These are phyloP conservation scores for Penicillium psychrosexuale DNA, from an alignment of 2,329 filamentous ascomycete genomes.

Conservation along the genomic window DNA sequence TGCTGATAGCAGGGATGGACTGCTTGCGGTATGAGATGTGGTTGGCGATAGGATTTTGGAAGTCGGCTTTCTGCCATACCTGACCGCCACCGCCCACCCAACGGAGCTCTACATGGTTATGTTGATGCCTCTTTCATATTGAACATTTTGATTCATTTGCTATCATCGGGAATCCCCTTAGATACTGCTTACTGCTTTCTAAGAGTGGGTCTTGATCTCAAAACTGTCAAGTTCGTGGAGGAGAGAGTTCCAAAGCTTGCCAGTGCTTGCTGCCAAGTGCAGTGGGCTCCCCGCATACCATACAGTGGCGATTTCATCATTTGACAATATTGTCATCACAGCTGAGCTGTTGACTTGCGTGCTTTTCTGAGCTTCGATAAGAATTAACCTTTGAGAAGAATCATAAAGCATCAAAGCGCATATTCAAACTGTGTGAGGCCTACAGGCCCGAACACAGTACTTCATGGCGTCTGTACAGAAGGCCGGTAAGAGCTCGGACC, in stretches of 20 bases:
- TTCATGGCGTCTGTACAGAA: slow-evolving; percentile 33
- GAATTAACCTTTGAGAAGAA: neutral
- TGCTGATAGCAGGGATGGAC: slow-evolving; percentile 20
- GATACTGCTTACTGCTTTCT: neutral
- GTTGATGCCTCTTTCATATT: neutral
- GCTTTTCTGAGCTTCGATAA: slow-evolving; percentile 1
- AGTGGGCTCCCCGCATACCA: slow-evolving; percentile 29
- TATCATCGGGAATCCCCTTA: neutral
- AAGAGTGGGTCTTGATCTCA: neutral
- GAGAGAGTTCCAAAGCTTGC: slow-evolving; percentile 16
- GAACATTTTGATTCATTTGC: neutral
- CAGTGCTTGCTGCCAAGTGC: slow-evolving; percentile 21
- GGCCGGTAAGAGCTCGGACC: slow-evolving; percentile 30
- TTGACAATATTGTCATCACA: slow-evolving; percentile 2
- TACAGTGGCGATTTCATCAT: slow-evolving; percentile 12
- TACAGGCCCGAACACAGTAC: slow-evolving; percentile 8
- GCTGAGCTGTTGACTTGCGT: neutral
- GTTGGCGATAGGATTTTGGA: slow-evolving; percentile 30
- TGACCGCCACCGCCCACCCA: slow-evolving; percentile 23
- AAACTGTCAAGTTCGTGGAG: neutral
- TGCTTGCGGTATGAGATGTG: slow-evolving; percentile 27
- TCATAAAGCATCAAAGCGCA: neutral
- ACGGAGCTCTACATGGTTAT: slow-evolving; percentile 5
- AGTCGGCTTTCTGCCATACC: slow-evolving; percentile 24
- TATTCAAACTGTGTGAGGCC: neutral